Base-by-base conservation (phyloP, 2,329 filamentous ascomycete species). In the Fusarium praegraminearum region DNA sequence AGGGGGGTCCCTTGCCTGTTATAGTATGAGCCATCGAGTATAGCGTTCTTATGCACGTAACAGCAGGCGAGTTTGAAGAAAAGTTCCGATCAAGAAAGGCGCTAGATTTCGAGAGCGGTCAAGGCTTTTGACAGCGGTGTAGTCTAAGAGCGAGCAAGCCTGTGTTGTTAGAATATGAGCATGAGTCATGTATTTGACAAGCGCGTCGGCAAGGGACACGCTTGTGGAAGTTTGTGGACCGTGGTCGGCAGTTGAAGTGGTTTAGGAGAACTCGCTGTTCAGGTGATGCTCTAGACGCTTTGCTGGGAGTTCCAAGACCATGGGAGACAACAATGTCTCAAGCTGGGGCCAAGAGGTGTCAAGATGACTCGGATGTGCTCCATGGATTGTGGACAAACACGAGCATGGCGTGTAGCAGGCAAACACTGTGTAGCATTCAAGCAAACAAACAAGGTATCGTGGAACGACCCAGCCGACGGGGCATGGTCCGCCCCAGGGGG, bases 341-440 rank as follows among this genome's bases (percentile, higher is more conserved):
- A 36, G 24, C 35, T 16, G 18, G 40, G 18, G 24, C 33, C 49
- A 51, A 59, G 43, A 63, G 18, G 65, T 16, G 32, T 65, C 41
- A 30, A 64, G 44, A 40, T 36, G 36, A 46, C 46, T 24, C 49
- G n/a, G 62, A 65, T 65, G 55, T 44, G 62, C 33, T 60, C 43
- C 62, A 65, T 66, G 62, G 62, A 61, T 66, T 38, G 36, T 40
- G 32, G 32, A 30, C 52, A 63, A 64, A 53, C 64, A 30, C 24
- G n/a, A 24, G 13, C 49, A 41, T 28, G 32, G 50, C 40, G 20
- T 18, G 16, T 36, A 26, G 20, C 33, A 50, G n/a, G 41, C 40
- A 52, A 45, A 47, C 61, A 69, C 66, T 62, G 66, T 69, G 67
- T 69, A 66, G 56, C 41, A 69, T 62, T 20, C 52, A n/a, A 49